These are phyloP conservation scores for Mycena maculata DNA, from an alignment of 768 basidiomycete species.

Conservation along the genomic window DNA sequence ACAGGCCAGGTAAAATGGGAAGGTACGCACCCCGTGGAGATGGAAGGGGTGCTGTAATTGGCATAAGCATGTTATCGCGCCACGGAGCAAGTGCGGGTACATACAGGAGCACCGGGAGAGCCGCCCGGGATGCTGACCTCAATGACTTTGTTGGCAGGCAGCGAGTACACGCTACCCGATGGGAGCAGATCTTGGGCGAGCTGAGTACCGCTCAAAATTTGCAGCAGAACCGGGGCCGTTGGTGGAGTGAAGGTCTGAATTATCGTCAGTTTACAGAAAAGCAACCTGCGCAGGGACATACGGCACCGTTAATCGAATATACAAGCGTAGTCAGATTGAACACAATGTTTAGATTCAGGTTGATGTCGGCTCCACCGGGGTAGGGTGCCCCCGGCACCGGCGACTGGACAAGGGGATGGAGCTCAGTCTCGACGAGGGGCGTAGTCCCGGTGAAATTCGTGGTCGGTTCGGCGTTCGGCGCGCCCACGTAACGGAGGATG, in stretches of 20 bases:
- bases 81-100: too few relatives aligned
- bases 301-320: constrained; percentile 45
- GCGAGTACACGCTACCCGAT: constrained; percentile 53
- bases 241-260: constrained; percentile 48
- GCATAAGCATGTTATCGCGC: background rate
- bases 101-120: constrained; percentile 46
- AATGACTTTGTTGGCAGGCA: constrained; percentile 59
- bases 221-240: constrained; percentile 58
- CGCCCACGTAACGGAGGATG: constrained; percentile 53
- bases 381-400: constrained; percentile 46
- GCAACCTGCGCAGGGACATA: constrained; percentile 56
- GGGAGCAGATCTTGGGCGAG: constrained; percentile 54
- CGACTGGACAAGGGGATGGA: constrained; percentile 48
- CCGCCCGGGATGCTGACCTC: constrained; percentile 58
- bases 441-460: constrained; percentile 41
- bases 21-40: constrained; percentile 42
- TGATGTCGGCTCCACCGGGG: constrained; percentile 56
- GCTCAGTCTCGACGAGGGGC: constrained; percentile 50
- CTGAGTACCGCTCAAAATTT: constrained; percentile 61
- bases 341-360: constrained; percentile 48
- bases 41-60: constrained; percentile 43
- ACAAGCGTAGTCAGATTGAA: constrained; percentile 37
- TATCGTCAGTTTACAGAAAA: constrained; percentile 35
- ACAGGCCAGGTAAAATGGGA: too few relatives aligned
- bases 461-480: constrained; percentile 46